These are phyloP conservation scores for Mesembryanthemum crystallinum DNA, from an alignment of 148 eudicot genomes.

Conservation along the genomic window DNA sequence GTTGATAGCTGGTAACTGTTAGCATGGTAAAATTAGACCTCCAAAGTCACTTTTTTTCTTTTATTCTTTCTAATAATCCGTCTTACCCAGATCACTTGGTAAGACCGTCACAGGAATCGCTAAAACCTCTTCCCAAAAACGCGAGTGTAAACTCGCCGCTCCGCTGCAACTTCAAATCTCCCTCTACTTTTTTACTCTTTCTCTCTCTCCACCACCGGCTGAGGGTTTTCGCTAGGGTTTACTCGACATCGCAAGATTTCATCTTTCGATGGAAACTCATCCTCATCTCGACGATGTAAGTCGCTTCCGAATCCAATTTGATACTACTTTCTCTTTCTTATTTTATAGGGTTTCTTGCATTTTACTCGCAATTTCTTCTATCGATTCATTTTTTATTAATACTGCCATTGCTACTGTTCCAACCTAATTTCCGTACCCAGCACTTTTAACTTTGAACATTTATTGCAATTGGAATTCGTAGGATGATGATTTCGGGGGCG, in stretches of 20 bases:
- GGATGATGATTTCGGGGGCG: slow-evolving; percentile 97
- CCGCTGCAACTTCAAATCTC: slow-evolving; percentile 14
- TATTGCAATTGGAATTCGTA: slow-evolving; percentile 19
- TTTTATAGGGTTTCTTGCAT: not conserved
- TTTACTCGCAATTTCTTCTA: not conserved
- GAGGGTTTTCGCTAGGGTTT: slow-evolving; percentile 35
- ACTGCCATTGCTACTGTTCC: not conserved
- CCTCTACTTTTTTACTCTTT: not conserved
- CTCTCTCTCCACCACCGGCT: not conserved
- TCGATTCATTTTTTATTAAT: not conserved
- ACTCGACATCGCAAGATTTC: not conserved
- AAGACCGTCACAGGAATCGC: no score
- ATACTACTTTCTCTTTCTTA: not conserved
- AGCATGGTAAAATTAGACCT: no score
- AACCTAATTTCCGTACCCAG: not conserved
- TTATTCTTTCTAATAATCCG: no score
- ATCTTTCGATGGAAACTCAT: slow-evolving; percentile 46
- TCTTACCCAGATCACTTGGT: no score
- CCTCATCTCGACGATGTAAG: slow-evolving; percentile 59
- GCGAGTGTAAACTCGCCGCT: no score
- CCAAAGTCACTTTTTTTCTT: no score
- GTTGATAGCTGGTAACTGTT: no score
- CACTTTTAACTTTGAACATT: not conserved
- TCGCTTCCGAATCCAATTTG: not conserved
- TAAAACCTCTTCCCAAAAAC: no score